Evolutionary conservation across 257 asterid genomes (phyloP), one percentile per base, ranked within the genome.

Genomic region (Thymus quinquecostatus): DNA sequence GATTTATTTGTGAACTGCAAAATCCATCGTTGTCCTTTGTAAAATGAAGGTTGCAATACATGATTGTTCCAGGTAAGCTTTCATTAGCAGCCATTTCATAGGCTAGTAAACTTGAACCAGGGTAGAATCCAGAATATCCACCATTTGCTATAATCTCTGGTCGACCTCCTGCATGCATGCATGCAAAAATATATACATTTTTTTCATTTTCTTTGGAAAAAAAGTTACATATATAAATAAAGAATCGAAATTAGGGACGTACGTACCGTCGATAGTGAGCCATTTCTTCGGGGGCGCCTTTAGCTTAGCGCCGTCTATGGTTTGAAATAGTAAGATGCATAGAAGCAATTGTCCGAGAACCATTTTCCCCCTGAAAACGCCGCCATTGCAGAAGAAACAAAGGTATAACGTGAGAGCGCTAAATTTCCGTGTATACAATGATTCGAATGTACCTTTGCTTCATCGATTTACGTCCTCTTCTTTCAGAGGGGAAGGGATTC

Each of bases 61-160:
- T 74, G 66, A 84, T 76, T 9, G 96, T 80, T 41, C 92, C 84
- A 0, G 74, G 78, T 81, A 87, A 48, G 75, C 92, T 75, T 27
- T 29, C 66, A 30, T 65, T 78, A 30, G 44, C 69, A 30, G 91
- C 86, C 13, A 80, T 75, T 47, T 55, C 47, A 48, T 70, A 87
- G 12, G 96, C 92, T 6, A 54, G 6, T 10, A 36, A 36, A 13
- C 95, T 81, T 10, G 92, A 88, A 5, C 80, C 85, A 0, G 98
- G 97, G 78, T 80, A 89, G 66, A 86, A 73, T 45, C 98, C 98
- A 1, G 98, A 85, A 77, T 75, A 88, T 74, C 97, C 92, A 48
- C 92, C 91, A 1, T 66, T 74, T 21, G 87, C 90, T 41, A 81
- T 84, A 9, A 85, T 74, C 60, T 83, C 84, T 63, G 91, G 91